phyloP scores from a whole-genome alignment of 2,329 filamentous ascomycete species.

The Aureobasidium sp. region DNA sequence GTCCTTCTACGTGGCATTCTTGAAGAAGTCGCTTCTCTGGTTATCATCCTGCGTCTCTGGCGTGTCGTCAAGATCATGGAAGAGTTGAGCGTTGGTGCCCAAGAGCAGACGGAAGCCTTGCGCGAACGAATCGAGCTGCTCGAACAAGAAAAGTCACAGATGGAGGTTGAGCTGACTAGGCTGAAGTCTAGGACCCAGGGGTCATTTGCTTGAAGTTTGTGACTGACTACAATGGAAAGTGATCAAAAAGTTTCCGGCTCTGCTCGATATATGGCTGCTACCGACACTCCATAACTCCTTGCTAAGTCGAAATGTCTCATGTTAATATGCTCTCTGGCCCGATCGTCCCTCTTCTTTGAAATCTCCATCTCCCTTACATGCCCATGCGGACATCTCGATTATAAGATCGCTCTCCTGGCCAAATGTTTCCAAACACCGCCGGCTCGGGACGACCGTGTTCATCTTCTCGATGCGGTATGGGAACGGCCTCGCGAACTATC shows the following conservation, averaged over 20 bases:
- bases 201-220: not conserved
- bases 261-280: not conserved
- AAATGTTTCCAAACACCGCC: not conserved
- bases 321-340: not conserved
- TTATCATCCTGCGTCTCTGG: slow-evolving; percentile 59
- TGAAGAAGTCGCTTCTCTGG: slow-evolving; percentile 57
- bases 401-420: not conserved
- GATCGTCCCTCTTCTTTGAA: not conserved
- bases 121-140: slow-evolving; percentile 44
- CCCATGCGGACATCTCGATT: not conserved
- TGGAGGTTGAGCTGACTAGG: not conserved
- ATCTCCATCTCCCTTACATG: not conserved
- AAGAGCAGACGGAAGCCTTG: slow-evolving; percentile 53
- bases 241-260: not conserved
- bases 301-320: not conserved
- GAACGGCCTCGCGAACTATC: slow-evolving; percentile 17
- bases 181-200: not conserved
- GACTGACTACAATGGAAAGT: not conserved
- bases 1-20: slow-evolving; percentile 50
- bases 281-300: not conserved
- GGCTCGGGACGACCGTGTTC: not conserved
- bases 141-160: slow-evolving; percentile 36
- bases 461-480: not conserved
- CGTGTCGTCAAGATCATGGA: slow-evolving; percentile 63
- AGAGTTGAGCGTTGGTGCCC: slow-evolving; percentile 54